These are phyloP conservation scores for Cytospora schulzeri DNA, from an alignment of 2,329 filamentous ascomycete genomes.

Conservation along the genomic window DNA sequence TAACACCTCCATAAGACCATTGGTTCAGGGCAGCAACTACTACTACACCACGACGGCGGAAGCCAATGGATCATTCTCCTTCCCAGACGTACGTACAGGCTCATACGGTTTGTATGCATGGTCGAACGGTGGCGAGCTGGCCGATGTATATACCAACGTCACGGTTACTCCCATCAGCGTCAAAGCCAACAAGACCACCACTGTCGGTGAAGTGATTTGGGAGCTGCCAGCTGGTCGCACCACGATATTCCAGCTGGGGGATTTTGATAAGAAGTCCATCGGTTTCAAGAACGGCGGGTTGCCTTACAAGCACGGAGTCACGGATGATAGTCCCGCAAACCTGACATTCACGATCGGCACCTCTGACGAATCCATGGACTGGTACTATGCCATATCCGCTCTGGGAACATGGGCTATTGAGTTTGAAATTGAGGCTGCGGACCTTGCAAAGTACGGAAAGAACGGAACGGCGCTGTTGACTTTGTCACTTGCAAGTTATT, in stretches of 20 bases:
- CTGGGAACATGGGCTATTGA: constrained; percentile 41
- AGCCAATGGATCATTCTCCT: constrained; percentile 44
- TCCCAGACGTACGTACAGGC: constrained; percentile 46
- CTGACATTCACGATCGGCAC: constrained; percentile 46
- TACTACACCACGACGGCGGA: constrained; percentile 53
- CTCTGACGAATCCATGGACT: constrained; percentile 41
- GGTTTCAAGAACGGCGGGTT: constrained; percentile 48
- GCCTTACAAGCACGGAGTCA: constrained; percentile 48
- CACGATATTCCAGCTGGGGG: constrained; percentile 51
- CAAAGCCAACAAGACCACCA: constrained; percentile 36
- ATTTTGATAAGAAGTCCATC: constrained; percentile 48
- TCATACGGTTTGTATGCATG: constrained; percentile 53
- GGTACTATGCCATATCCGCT: constrained; percentile 52
- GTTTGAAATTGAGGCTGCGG: constrained; percentile 32
- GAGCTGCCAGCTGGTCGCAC: constrained; percentile 38
- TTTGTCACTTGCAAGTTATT: constrained; percentile 49
- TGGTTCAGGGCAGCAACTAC: constrained; percentile 51
- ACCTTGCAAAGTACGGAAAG: constrained; percentile 10
- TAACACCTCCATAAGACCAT: constrained; percentile 44
- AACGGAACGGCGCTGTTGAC: constrained; percentile 41
- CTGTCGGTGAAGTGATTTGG: constrained; percentile 46
- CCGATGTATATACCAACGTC: constrained; percentile 48
- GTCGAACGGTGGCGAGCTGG: constrained; percentile 48
- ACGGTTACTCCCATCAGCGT: constrained; percentile 45
- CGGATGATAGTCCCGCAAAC: constrained; percentile 47